A percentile compares a stretch with the other conserved stretches of the same genome.
phyloP scores from a whole-genome alignment of 192 early-diverging fungal species.

The Dissophora ornata region DNA sequence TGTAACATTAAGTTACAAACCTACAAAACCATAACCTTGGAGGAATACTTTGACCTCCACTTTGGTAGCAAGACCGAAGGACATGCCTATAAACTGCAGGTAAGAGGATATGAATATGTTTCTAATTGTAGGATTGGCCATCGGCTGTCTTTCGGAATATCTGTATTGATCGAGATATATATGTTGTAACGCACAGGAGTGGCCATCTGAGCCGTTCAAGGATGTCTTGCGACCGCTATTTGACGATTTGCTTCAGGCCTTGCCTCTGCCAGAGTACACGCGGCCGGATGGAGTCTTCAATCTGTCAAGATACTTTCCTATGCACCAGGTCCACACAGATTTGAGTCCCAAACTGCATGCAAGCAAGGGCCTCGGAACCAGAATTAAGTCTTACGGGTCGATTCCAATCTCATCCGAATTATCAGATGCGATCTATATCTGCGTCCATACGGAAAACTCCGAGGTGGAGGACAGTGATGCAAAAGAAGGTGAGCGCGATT shows the following conservation, averaged over 20 bases:
- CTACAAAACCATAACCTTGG: not conserved
- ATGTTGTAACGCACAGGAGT: too few relatives aligned
- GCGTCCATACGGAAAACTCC: not conserved
- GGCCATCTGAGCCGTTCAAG: not conserved
- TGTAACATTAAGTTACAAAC: not conserved
- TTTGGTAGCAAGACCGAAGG: not conserved
- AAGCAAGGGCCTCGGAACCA: not conserved
- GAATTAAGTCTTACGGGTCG: not conserved
- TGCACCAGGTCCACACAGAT: not conserved
- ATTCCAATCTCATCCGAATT: not conserved
- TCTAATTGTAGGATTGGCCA: not conserved
- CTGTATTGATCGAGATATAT: too few relatives aligned
- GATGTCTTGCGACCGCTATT: not conserved
- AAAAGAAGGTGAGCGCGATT: too few relatives aligned
- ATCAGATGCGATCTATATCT: constrained; percentile 6
- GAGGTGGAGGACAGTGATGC: too few relatives aligned
- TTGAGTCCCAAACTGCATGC: not conserved
- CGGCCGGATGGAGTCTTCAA: constrained; percentile 7
- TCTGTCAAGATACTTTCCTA: constrained; percentile 16
- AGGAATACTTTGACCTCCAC: not conserved
- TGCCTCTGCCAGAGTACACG: constrained; percentile 18
- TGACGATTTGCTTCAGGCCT: not conserved
- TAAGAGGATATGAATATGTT: not conserved
- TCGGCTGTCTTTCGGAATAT: too few relatives aligned
- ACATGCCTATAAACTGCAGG: not conserved